A percentile compares a stretch with the other conserved stretches of the same genome.
These are phyloP conservation scores for Pythium chondricola DNA, from an alignment of 352 stramenopile genomes.

Conservation along the genomic window DNA sequence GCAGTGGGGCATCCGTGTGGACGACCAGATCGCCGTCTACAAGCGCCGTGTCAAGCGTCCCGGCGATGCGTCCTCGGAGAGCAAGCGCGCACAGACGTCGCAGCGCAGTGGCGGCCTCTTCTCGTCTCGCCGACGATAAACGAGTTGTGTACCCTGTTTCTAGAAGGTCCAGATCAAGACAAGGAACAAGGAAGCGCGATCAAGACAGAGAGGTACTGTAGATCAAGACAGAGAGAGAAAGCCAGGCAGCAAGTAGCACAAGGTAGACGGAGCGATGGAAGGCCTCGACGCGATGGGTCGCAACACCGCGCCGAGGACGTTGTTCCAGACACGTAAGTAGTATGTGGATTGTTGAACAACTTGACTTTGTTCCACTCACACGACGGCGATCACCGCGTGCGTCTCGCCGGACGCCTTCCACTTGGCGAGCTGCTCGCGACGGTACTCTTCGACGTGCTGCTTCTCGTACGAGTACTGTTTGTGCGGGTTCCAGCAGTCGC, in stretches of 20 bases:
- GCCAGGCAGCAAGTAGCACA: slow-evolving; percentile 8
- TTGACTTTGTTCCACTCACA: neutral
- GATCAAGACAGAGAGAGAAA: neutral
- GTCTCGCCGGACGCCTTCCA: too few relatives aligned
- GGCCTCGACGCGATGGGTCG: too few relatives aligned
- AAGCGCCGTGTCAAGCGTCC: slow-evolving; percentile 79
- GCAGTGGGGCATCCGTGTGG: slow-evolving; percentile 84
- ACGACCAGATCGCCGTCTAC: slow-evolving; percentile 86
- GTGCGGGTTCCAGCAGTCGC: slow-evolving; percentile 68
- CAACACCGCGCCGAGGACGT: too few relatives aligned
- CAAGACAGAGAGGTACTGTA: too few relatives aligned
- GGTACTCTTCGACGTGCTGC: slow-evolving; percentile 58
- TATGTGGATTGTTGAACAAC: slow-evolving; percentile 6
- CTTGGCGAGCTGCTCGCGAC: slow-evolving; percentile 57
- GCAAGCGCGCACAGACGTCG: slow-evolving; percentile 14
- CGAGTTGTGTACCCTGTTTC: neutral
- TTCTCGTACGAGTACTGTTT: slow-evolving; percentile 74
- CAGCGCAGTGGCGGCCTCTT: slow-evolving; percentile 65
- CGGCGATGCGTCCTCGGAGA: slow-evolving; percentile 24
- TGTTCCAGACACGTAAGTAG: too few relatives aligned
- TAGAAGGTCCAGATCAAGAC: too few relatives aligned
- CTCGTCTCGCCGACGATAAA: slow-evolving; percentile 60
- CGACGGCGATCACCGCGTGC: too few relatives aligned
- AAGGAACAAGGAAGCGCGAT: too few relatives aligned
- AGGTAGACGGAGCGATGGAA: neutral